Evolutionary conservation across 345 rosid genomes (phyloP), one percentile per base, ranked within the genome.

Genomic region (Citrus reticulata): DNA sequence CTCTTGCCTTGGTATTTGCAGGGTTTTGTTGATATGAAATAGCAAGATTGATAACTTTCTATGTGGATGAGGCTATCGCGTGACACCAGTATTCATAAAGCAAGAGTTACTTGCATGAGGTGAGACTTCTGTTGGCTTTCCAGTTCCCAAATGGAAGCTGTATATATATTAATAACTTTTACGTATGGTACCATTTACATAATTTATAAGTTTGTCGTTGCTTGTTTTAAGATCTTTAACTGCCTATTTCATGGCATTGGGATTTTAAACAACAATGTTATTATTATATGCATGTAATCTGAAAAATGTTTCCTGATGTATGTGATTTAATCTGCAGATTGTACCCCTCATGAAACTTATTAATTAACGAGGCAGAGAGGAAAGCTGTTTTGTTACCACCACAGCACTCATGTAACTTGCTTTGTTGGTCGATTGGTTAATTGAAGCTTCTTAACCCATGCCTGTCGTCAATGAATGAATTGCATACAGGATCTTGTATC

Each of bases 51-150:
- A 73, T 60, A 68, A 51, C 74, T 77, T 74, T 77, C 64, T 75
- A 4, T 40, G 57, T 7, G 82, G 81, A 58, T 60, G 63, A 49
- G 83, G 62, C 42, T 73, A 86, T 35, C 13, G 37, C 20, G 24
- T 60, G 42, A 30, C 40, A 17, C 76, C 75, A 55, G 17, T 27
- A 90, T 79, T 82, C 96, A 92, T 76, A 88, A 81, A 27, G 90
- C 91, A 13, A 88, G 90, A 83, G 83, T 92, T 69, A 89, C 93
- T 78, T 88, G 89, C 78, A 92, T 89, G 90, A 87, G 93, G 93
- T 85, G 65, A 83, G 83, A 62, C 60, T 49, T 69, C 25, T 57
- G 39, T 39, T 49, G 35, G 63, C 22, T 55, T 76, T 74, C 24
- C 66, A 39, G 30, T 76, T 66, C 32, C 17, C 7, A 35, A 2